These are phyloP conservation scores for Backusella australiensis DNA, from an alignment of 192 early-diverging fungal species.

Conservation along the genomic window DNA sequence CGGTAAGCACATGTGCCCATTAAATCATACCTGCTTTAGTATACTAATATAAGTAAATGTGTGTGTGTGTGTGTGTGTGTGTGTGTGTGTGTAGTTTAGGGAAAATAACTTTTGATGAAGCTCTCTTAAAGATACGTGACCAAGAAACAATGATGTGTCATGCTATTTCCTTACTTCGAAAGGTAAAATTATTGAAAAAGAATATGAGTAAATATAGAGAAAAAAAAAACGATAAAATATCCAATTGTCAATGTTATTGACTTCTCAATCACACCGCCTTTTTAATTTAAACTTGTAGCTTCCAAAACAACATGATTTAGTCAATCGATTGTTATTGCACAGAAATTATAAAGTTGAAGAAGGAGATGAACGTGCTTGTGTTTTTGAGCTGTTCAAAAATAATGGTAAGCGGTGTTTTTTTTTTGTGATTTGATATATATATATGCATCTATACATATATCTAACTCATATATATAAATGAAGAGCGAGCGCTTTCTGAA, in stretches of 20 bases:
- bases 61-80: not conserved
- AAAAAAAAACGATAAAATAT: not conserved
- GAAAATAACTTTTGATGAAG: slow-evolving; percentile 30
- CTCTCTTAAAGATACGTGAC: slow-evolving; percentile 37
- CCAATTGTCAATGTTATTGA: not conserved
- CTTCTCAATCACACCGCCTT: not conserved
- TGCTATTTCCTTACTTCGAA: slow-evolving; percentile 53
- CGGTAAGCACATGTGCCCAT: slow-evolving; percentile 15
- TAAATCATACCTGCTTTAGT: not conserved
- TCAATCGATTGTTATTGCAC: slow-evolving; percentile 48
- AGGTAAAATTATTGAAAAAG: slow-evolving; percentile 33
- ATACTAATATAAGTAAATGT: not conserved
- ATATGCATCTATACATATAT: not conserved
- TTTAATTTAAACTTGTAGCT: slow-evolving; percentile 38
- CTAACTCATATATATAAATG: slow-evolving; percentile 15
- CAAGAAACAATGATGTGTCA: slow-evolving; percentile 49
- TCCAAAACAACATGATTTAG: slow-evolving; percentile 57
- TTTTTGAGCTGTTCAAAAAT: slow-evolving; percentile 56
- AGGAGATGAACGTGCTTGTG: slow-evolving; percentile 52
- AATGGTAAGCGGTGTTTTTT: slow-evolving; percentile 37
- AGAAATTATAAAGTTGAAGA: slow-evolving; percentile 41
- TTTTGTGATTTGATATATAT: not conserved
- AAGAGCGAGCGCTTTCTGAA: slow-evolving; percentile 43
- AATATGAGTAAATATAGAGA: not conserved
- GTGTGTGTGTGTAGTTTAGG: slow-evolving; percentile 17